These are phyloP conservation scores for Clarireedia paspali DNA, from an alignment of 2,329 filamentous ascomycete species.

Conservation along the genomic window DNA sequence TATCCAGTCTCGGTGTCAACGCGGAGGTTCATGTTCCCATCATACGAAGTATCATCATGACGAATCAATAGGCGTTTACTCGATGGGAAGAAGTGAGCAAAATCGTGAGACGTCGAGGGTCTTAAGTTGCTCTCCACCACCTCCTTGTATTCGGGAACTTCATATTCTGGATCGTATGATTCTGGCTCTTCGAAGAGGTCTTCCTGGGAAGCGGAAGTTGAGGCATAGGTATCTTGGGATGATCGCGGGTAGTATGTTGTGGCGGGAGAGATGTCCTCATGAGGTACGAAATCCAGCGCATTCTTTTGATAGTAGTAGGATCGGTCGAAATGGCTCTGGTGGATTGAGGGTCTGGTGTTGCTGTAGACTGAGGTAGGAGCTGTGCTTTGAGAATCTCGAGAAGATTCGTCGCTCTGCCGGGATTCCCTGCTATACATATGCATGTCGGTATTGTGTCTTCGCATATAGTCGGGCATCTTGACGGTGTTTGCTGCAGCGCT, in stretches of 20 bases:
- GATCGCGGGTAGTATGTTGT: constrained; percentile 29
- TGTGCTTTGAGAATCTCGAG: constrained; percentile 40
- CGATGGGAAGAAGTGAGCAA: constrained; percentile 80
- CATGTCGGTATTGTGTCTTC: constrained; percentile 21
- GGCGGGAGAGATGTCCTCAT: constrained; percentile 19
- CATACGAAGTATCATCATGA: constrained; percentile 82
- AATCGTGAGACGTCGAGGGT: constrained; percentile 73
- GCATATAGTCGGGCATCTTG: constrained; percentile 22
- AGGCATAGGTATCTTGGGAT: constrained; percentile 66
- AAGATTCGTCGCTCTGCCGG: constrained; percentile 36
- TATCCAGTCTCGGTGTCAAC: constrained; percentile 68
- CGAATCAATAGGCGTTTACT: constrained; percentile 71
- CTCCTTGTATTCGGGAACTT: constrained; percentile 40
- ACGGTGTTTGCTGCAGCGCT: neutral
- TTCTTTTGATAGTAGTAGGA: constrained; percentile 12
- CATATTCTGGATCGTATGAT: constrained; percentile 30
- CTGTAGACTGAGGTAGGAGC: constrained; percentile 39
- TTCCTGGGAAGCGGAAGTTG: constrained; percentile 55
- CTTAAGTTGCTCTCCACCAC: constrained; percentile 58
- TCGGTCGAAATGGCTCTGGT: constrained; percentile 14
- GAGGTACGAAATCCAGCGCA: neutral
- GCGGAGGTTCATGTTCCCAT: constrained; percentile 95
- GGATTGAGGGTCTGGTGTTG: constrained; percentile 29
- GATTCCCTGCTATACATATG: constrained; percentile 34
- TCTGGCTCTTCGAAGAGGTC: constrained; percentile 43